These are phyloP conservation scores for Rhizopogon rudus DNA, from an alignment of 768 basidiomycete genomes.

Conservation along the genomic window DNA sequence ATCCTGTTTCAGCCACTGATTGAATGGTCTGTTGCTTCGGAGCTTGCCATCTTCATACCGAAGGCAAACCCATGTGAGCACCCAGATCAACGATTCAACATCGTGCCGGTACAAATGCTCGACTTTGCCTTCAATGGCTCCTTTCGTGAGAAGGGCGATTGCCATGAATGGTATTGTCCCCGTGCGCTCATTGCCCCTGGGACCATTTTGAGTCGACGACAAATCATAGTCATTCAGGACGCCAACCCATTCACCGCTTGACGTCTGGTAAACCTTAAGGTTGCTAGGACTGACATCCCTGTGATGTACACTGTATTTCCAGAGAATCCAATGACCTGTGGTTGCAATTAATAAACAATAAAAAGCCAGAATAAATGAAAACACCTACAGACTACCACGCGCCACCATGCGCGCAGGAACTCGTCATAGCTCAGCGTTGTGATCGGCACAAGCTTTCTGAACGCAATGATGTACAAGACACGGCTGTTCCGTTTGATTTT, in stretches of 20 bases:
- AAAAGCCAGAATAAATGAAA: background rate
- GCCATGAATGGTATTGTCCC: constrained; percentile 14
- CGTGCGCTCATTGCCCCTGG: background rate
- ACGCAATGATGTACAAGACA: background rate
- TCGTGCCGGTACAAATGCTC: background rate
- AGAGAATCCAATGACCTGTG: constrained; percentile 5
- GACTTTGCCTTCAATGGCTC: background rate
- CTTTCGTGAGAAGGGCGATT: background rate
- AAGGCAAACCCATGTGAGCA: background rate
- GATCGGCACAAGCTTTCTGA: background rate
- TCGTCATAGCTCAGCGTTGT: background rate
- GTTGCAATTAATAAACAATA: background rate
- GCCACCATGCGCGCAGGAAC: background rate
- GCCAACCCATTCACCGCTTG: background rate
- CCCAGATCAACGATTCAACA: background rate
- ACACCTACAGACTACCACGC: constrained; percentile 1
- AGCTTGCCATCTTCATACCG: background rate
- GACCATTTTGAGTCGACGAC: background rate
- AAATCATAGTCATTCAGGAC: constrained; percentile 2
- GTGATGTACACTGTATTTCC: background rate
- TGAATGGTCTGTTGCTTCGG: background rate
- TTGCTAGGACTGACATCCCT: background rate
- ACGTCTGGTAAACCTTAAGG: background rate
- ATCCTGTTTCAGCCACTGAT: background rate
- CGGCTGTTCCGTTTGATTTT: background rate